Evolutionary conservation across 768 basidiomycete genomes (phyloP), one percentile per base, ranked within the genome.

Genomic region (Cystofilobasidium capitatum): DNA sequence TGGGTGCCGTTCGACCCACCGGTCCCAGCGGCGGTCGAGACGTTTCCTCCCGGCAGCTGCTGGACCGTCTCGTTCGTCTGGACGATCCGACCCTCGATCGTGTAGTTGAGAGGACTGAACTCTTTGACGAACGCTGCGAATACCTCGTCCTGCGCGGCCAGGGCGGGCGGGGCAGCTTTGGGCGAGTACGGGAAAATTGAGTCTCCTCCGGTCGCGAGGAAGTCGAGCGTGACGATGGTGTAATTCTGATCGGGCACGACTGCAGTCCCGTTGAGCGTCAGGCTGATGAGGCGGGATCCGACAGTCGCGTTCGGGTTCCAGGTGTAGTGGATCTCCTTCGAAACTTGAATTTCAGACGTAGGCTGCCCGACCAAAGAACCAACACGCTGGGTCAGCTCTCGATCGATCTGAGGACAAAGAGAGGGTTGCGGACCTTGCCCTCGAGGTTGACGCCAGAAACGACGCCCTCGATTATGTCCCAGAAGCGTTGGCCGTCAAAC

Each of bases 391-490:
- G 36, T 58, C 58, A 58, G 59, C 29, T 3, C 3, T 37, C 1
- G 24, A 24, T 7, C 20, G 16, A 26, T 13, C 3, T 37, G 39
- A 64, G 62, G 44, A 24, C 6, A 20, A 36, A 39, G 35, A 39
- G 13, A 16, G 39, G 40, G 35, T n/a, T 3, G 44, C 31, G 33
- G 10, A 58, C 29, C n/a, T 13, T 17, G 26, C 54, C 26, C 16
- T 26, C 37, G 31, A 24, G n/a, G 59, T 73, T 78, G 37, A 73
- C 71, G 35, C 71, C 74, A 17, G 75, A 76, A 2, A 75, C 76
- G 62, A 79, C 77, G 54, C 81, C 78, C 66, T 81, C 80, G 62
- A 81, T 79, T 66, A 79, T 74, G 55, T 78, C 75, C 79, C 79
- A 81, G 12, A 81, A 72, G 69, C 79, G 72, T 8, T 72, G 69